These are phyloP conservation scores for Jimgerdemannia flammicorona DNA, from an alignment of 192 early-diverging fungal species.

Conservation along the genomic window DNA sequence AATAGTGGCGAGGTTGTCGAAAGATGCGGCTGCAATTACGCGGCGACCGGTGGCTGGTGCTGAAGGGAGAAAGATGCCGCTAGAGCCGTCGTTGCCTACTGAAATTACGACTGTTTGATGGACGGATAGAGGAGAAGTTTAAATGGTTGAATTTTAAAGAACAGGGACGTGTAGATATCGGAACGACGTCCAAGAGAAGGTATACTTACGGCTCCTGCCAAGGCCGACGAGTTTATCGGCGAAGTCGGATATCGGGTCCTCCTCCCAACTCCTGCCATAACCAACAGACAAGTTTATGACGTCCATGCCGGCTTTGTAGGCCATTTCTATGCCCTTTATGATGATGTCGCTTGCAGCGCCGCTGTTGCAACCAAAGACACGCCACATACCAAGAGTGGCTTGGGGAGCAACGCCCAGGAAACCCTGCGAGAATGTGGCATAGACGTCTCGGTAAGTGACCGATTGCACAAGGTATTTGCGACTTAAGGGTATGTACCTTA, in stretches of 20 bases:
- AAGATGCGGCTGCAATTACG: slow-evolving; percentile 55
- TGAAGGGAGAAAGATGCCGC: slow-evolving; percentile 56
- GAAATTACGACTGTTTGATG: slow-evolving; percentile 46
- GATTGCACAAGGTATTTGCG: background rate
- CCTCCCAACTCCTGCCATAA: slow-evolving; percentile 55
- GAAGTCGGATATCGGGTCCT: slow-evolving; percentile 54
- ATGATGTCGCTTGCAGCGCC: slow-evolving; percentile 67
- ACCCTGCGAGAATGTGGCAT: slow-evolving; percentile 11
- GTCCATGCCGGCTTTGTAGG: slow-evolving; percentile 62
- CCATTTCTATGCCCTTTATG: slow-evolving; percentile 70
- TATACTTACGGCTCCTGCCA: slow-evolving; percentile 22
- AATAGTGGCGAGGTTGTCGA: slow-evolving; percentile 38
- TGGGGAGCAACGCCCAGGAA: slow-evolving; percentile 67
- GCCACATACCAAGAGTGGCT: slow-evolving; percentile 72
- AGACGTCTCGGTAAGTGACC: background rate
- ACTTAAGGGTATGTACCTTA: background rate
- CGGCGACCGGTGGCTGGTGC: slow-evolving; percentile 53
- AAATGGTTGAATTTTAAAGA: slow-evolving; percentile 12
- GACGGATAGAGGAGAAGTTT: background rate
- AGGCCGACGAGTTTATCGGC: slow-evolving; percentile 43
- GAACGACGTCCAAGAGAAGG: background rate
- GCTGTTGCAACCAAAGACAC: slow-evolving; percentile 79
- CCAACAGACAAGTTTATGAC: slow-evolving; percentile 87
- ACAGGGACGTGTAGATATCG: slow-evolving; percentile 15
- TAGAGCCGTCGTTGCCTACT: slow-evolving; percentile 60